A percentile compares a stretch with the other conserved stretches of the same genome.
Evolutionary conservation across 345 rosid species (phyloP).

Genomic region (Cochlearia excelsa): DNA sequence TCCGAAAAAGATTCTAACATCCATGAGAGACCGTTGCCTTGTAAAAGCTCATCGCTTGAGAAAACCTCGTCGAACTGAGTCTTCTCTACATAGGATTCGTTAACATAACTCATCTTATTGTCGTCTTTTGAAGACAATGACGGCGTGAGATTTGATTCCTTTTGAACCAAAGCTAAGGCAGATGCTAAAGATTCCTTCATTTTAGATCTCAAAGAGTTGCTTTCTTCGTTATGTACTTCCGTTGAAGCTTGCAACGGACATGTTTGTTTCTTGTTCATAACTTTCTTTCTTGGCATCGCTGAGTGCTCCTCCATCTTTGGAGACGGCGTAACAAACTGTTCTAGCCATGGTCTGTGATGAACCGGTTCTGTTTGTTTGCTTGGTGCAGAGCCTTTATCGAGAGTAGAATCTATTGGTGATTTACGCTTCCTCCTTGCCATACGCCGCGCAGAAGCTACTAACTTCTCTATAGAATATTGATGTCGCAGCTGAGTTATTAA

Average conservation of each 20-base stretch:
- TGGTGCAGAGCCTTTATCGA: slow-evolving; percentile 36
- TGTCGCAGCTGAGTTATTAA: slow-evolving; percentile 19
- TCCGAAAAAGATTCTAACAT: slow-evolving; percentile 57
- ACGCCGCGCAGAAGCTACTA: slow-evolving; percentile 25
- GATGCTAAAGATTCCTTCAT: slow-evolving; percentile 83
- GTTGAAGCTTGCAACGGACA: slow-evolving; percentile 37
- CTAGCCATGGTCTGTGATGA: slow-evolving; percentile 91
- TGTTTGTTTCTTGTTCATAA: slow-evolving; percentile 43
- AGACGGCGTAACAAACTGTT: slow-evolving; percentile 35
- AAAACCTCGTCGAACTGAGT: slow-evolving; percentile 44
- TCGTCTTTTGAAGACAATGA: slow-evolving; percentile 25
- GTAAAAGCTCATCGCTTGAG: slow-evolving; percentile 85
- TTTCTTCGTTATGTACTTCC: slow-evolving; percentile 45
- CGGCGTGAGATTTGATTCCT: slow-evolving; percentile 29
- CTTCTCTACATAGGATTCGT: slow-evolving; percentile 39
- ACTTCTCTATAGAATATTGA: slow-evolving; percentile 9
- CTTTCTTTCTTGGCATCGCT: slow-evolving; percentile 43
- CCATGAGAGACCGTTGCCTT: slow-evolving; percentile 95
- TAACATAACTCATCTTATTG: slow-evolving; percentile 28
- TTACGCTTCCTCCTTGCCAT: slow-evolving; percentile 59
- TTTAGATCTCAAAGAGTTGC: slow-evolving; percentile 73
- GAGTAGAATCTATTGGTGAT: slow-evolving; percentile 42
- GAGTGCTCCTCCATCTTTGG: slow-evolving; percentile 43
- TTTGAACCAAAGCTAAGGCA: slow-evolving; percentile 70
- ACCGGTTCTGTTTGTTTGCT: slow-evolving; percentile 51